Conservation (phyloP, 108 stramenopile genomes). For the Thalassiosira profunda region DNA sequence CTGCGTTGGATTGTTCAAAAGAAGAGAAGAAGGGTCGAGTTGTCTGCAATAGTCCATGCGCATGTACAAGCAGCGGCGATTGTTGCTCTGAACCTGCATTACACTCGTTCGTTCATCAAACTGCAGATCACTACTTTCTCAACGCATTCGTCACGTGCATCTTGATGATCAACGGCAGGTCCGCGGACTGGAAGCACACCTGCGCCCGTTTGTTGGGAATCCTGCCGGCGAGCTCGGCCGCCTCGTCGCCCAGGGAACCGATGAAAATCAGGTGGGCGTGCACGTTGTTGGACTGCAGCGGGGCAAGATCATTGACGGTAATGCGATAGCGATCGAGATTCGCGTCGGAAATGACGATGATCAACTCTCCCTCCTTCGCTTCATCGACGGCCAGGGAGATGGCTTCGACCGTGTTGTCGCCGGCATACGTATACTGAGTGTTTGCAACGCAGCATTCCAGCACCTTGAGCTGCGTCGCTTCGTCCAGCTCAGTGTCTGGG, state of each 20-base stretch:
- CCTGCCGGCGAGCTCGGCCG: conserved; percentile 40
- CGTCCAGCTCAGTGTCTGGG: conserved; percentile 56
- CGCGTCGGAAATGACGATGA: conserved; percentile 88
- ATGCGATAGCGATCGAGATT: conserved; percentile 90
- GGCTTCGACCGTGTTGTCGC: conserved; percentile 91
- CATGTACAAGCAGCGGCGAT: no score
- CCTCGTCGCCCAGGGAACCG: conserved; percentile 74
- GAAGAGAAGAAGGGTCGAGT: no score
- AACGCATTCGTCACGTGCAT: conserved; percentile 57
- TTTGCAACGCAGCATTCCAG: conserved; percentile 91
- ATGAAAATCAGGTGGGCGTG: conserved; percentile 75
- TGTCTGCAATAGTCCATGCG: no score
- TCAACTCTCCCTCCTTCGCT: conserved; percentile 46
- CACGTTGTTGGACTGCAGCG: conserved; percentile 47
- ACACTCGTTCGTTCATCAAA: no score
- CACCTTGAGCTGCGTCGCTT: conserved; percentile 65
- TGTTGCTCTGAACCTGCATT: no score
- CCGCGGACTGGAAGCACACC: conserved; percentile 63
- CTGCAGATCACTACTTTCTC: no score
- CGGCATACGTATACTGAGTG: conserved; percentile 83
- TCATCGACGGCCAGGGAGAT: conserved; percentile 66
- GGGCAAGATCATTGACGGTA: conserved; percentile 52
- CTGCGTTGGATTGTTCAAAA: no score
- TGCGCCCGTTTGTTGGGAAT: conserved; percentile 67
- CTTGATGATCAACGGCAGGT: conserved; percentile 65